These are phyloP conservation scores for Fusarium longipes DNA, from an alignment of 2,329 filamentous ascomycete genomes.

Conservation along the genomic window DNA sequence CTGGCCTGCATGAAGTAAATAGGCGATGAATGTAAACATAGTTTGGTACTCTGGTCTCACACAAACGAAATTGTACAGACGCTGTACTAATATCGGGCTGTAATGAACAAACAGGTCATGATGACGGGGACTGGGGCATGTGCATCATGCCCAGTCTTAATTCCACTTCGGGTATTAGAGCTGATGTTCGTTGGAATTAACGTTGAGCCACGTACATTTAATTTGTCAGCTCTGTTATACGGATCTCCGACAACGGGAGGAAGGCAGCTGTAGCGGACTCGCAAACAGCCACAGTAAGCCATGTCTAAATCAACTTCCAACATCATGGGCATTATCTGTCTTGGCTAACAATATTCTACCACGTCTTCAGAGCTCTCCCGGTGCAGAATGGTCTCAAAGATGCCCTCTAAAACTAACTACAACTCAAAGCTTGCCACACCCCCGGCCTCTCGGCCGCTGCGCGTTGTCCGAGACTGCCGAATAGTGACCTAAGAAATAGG, in stretches of 20 bases:
- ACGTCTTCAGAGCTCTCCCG: not conserved
- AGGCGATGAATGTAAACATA: not conserved
- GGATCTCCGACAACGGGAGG: not conserved
- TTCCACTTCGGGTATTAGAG: conserved; percentile 28
- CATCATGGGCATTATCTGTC: not conserved
- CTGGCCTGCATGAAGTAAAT: conserved; percentile 19
- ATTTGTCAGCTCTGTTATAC: conserved; percentile 34
- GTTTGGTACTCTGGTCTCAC: not conserved
- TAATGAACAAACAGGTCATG: conserved; percentile 1
- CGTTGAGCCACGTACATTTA: conserved; percentile 6
- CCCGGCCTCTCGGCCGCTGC: conserved; percentile 32
- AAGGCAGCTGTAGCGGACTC: not conserved
- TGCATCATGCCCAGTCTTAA: conserved; percentile 15
- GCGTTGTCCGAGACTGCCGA: conserved; percentile 39
- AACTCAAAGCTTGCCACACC: conserved; percentile 25
- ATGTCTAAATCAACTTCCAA: not conserved
- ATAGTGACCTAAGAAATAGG: not conserved
- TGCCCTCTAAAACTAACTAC: not conserved
- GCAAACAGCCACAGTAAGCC: conserved; percentile 1
- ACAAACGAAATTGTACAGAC: not conserved
- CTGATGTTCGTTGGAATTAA: conserved; percentile 13
- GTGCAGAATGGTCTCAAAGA: conserved; percentile 12
- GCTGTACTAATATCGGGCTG: not conserved
- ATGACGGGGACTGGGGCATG: conserved; percentile 24
- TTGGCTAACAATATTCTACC: not conserved